These are phyloP conservation scores for Fagus crenata DNA, from an alignment of 306 rosid genomes.

Conservation along the genomic window DNA sequence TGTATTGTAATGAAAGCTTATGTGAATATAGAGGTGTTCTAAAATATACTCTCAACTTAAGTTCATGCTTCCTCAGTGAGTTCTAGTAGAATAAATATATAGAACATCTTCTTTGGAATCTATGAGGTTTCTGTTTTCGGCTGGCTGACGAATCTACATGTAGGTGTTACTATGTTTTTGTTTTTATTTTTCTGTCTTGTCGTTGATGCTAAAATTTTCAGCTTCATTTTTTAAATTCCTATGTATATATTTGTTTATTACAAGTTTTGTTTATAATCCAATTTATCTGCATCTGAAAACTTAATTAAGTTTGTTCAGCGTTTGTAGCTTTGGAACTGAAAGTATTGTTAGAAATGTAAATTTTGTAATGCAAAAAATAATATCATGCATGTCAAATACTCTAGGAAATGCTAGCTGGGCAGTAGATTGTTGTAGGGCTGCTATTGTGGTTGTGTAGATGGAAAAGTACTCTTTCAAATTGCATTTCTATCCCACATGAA, in stretches of 20 bases:
- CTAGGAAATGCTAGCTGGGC: background rate
- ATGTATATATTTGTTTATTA: background rate
- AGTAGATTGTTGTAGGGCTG: too few relatives aligned
- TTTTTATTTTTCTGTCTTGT: too few relatives aligned
- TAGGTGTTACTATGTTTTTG: too few relatives aligned
- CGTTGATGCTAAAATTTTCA: too few relatives aligned
- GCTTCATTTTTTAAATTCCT: background rate
- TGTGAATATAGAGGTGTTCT: background rate
- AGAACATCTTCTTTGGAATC: background rate
- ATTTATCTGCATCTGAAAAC: background rate
- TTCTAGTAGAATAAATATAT: background rate
- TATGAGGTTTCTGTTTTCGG: background rate
- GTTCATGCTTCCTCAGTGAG: too few relatives aligned
- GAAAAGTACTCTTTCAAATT: too few relatives aligned
- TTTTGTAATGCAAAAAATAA: too few relatives aligned
- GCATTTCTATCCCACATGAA: too few relatives aligned
- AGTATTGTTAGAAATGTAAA: too few relatives aligned
- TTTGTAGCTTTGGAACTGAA: background rate
- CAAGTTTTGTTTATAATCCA: background rate
- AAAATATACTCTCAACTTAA: background rate
- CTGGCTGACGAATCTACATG: background rate
- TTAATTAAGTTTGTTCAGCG: background rate
- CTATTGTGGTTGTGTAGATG: too few relatives aligned
- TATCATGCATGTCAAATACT: background rate
- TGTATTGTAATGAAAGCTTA: background rate